Conservation (phyloP, 2,329 filamentous ascomycete species). For the Penicillium frequentans region DNA sequence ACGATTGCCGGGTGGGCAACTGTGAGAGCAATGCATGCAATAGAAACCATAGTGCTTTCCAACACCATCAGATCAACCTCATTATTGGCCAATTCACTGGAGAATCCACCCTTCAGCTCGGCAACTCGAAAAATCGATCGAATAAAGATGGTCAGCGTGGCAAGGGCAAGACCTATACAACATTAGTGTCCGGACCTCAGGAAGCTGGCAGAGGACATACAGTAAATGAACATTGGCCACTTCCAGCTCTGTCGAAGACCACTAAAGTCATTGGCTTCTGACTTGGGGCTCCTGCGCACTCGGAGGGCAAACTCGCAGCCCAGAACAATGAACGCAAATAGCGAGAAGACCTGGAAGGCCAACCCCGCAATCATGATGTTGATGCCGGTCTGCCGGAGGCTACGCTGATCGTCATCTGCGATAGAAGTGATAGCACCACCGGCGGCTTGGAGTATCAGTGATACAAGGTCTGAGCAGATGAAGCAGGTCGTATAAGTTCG, state of each 20-base stretch:
- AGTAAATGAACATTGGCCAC: slow-evolving; percentile 7
- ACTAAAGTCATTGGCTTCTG: background rate
- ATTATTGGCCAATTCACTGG: slow-evolving; percentile 48
- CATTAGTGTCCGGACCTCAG: background rate
- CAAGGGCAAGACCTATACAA: slow-evolving; percentile 17
- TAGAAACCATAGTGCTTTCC: slow-evolving; percentile 52
- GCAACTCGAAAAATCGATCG: slow-evolving; percentile 52
- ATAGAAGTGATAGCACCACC: slow-evolving; percentile 58
- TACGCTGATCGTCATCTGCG: slow-evolving; percentile 35
- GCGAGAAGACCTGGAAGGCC: slow-evolving; percentile 15
- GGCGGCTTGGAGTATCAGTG: slow-evolving; percentile 60
- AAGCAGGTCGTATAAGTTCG: slow-evolving; percentile 48
- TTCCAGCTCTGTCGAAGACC: slow-evolving; percentile 6
- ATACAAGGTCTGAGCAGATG: slow-evolving; percentile 63
- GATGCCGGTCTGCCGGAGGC: slow-evolving; percentile 4
- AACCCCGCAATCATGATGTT: slow-evolving; percentile 20
- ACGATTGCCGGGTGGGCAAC: slow-evolving; percentile 6
- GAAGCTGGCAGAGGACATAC: background rate
- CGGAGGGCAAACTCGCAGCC: slow-evolving; percentile 9
- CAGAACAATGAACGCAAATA: slow-evolving; percentile 15
- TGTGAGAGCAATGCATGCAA: slow-evolving; percentile 15
- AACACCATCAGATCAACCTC: slow-evolving; percentile 51
- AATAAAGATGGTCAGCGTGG: slow-evolving; percentile 45
- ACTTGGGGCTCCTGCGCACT: slow-evolving; percentile 6
- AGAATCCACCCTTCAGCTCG: slow-evolving; percentile 51